Percentiles rank a stretch among this genome's conserved stretches.
Evolutionary conservation across 176 grass and related monocot genomes (phyloP).

Genomic region (Carex scoparia): DNA sequence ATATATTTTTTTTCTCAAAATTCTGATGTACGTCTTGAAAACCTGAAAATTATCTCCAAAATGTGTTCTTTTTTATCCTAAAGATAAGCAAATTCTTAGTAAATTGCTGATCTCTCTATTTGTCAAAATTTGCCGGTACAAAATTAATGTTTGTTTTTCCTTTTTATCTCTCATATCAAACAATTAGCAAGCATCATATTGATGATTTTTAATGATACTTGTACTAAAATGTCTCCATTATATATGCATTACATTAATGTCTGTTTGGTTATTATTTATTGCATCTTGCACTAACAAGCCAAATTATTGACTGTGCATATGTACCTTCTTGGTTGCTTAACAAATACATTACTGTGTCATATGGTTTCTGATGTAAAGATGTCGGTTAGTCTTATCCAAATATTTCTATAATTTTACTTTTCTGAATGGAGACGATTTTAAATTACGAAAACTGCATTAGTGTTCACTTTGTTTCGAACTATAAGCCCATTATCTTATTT

Average conservation of each 20-base stretch:
- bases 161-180: not conserved
- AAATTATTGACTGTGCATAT: not conserved
- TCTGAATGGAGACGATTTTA: not conserved
- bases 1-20: not conserved
- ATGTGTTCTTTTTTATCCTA: too few species aligned
- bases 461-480: not conserved
- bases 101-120: not conserved
- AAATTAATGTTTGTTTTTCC: not conserved
- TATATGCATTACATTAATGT: not conserved
- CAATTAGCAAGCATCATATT: not conserved
- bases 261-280: not conserved
- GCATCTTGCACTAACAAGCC: not conserved
- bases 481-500: too few species aligned
- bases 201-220: not conserved
- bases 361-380: too few species aligned
- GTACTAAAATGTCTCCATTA: not conserved
- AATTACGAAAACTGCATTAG: not conserved
- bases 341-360: not conserved
- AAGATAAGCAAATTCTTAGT: not conserved
- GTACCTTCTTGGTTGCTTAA: not conserved
- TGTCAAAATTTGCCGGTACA: not conserved
- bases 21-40: not conserved
- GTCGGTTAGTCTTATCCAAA: too few species aligned
- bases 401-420: not conserved
- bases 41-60: too few species aligned